Conservation (phyloP, 2,329 filamentous ascomycete genomes). For the Fusarium tuaranense region DNA sequence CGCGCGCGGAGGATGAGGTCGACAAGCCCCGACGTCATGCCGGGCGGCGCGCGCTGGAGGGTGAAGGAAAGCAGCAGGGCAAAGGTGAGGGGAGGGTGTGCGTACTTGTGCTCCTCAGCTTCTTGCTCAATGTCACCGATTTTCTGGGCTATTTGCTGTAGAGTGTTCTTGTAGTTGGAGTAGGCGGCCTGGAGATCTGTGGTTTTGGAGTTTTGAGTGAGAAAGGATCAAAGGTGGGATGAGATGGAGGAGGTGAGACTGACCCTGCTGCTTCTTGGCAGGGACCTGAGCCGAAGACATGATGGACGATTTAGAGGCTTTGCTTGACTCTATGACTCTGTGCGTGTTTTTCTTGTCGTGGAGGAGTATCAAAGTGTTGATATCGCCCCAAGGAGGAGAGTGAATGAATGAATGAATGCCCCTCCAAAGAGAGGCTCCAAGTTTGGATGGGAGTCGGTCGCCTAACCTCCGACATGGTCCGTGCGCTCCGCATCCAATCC, state of each 20-base stretch:
- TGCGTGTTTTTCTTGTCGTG: constrained; percentile 3
- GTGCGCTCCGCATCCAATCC: constrained; percentile 42
- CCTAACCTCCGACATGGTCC: constrained; percentile 43
- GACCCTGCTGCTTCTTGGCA: constrained; percentile 82
- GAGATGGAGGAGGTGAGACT: constrained; percentile 24
- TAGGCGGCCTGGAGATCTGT: constrained; percentile 85
- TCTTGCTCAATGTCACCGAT: constrained; percentile 99
- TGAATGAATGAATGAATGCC: constrained; percentile 34
- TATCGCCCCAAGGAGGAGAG: constrained; percentile 12
- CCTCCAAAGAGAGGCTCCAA: constrained; percentile 34
- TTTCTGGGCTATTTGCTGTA: constrained; percentile 94
- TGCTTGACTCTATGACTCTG: constrained; percentile 3
- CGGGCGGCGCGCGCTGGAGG: constrained; percentile 3
- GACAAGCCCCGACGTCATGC: constrained; percentile 32
- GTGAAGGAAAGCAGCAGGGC: background rate
- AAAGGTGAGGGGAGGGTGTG: constrained; percentile 38
- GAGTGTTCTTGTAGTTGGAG: constrained; percentile 78
- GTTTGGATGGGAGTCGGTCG: constrained; percentile 12
- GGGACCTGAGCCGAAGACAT: constrained; percentile 64
- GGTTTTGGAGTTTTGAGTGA: constrained; percentile 25
- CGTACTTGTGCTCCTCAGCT: constrained; percentile 97
- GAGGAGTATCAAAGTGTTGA: constrained; percentile 31
- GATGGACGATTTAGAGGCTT: background rate
- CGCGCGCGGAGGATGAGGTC: constrained; percentile 7
- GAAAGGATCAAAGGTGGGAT: constrained; percentile 7